Percentiles rank a stretch among this genome's conserved stretches.
Evolutionary conservation across 768 basidiomycete species (phyloP).

Genomic region (Rubroboletus satanas): DNA sequence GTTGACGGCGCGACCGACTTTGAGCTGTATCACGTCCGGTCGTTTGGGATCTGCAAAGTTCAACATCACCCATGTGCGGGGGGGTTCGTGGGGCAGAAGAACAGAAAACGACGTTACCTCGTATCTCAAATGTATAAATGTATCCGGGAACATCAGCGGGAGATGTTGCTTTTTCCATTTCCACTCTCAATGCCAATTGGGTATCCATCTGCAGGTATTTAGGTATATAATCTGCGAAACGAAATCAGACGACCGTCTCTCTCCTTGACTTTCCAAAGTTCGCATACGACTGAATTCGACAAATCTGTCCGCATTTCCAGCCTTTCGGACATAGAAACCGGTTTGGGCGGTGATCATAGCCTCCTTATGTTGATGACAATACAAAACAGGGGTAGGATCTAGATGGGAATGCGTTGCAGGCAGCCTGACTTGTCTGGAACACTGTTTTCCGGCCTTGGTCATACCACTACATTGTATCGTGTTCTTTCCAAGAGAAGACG

Average conservation of each 20-base stretch:
- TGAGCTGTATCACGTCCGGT: slow-evolving; percentile 52
- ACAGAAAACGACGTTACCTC: slow-evolving; percentile 42
- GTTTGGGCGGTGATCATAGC: slow-evolving; percentile 43
- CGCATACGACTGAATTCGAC: slow-evolving; percentile 55
- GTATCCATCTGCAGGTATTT: slow-evolving; percentile 58
- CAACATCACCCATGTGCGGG: slow-evolving; percentile 4
- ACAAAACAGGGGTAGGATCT: slow-evolving; percentile 35
- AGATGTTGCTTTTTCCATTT: slow-evolving; percentile 54
- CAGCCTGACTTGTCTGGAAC: slow-evolving; percentile 55
- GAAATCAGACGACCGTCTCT: slow-evolving; percentile 6
- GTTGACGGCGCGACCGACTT: slow-evolving; percentile 77
- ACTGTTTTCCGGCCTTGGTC: slow-evolving; percentile 63
- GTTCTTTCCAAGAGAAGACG: slow-evolving; percentile 17
- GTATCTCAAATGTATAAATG: slow-evolving; percentile 80
- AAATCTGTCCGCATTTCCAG: slow-evolving; percentile 38
- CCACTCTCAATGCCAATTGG: slow-evolving; percentile 48
- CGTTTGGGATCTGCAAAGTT: slow-evolving; percentile 28
- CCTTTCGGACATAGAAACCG: slow-evolving; percentile 56
- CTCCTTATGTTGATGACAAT: slow-evolving; percentile 64
- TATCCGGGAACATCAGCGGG: slow-evolving; percentile 64
- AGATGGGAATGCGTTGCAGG: slow-evolving; percentile 26
- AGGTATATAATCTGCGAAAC: slow-evolving; percentile 62
- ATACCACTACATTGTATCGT: slow-evolving; percentile 55
- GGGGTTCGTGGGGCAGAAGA: background rate
- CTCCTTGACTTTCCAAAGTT: background rate